Conservation (phyloP, 2,329 filamentous ascomycete genomes). For the Aspergillus eucalypticola region DNA sequence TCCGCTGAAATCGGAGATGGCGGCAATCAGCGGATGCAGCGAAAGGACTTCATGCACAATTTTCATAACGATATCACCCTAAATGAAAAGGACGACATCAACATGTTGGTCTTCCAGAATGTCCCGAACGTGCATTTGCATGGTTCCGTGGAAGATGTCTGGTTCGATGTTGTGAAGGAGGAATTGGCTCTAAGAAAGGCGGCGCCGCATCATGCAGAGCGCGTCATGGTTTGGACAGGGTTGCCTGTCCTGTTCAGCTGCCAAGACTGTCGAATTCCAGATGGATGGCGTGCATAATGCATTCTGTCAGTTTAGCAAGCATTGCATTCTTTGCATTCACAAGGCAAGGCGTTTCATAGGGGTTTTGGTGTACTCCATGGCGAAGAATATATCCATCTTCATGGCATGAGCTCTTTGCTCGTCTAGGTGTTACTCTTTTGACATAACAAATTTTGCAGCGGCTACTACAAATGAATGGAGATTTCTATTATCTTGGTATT, state of each 20-base stretch:
- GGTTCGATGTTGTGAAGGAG: conserved; percentile 39
- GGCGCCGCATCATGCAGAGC: conserved; percentile 36
- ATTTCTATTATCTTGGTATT: neutral
- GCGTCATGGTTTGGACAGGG: conserved; percentile 35
- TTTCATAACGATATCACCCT: conserved; percentile 42
- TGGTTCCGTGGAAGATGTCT: conserved; percentile 39
- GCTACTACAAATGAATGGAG: neutral
- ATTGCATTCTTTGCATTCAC: conserved; percentile 6
- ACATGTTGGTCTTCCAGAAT: conserved; percentile 38
- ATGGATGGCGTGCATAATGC: conserved; percentile 36
- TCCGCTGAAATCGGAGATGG: conserved; percentile 47
- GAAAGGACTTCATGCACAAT: conserved; percentile 47
- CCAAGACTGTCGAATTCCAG: conserved; percentile 30
- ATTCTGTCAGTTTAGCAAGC: conserved; percentile 10
- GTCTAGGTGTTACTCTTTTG: conserved; percentile 2
- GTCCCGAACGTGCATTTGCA: conserved; percentile 32
- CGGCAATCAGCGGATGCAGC: conserved; percentile 41
- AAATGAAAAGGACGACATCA: conserved; percentile 41
- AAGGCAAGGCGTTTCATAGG: conserved; percentile 12
- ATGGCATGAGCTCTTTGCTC: conserved; percentile 13
- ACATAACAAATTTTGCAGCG: neutral
- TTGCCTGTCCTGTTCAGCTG: conserved; percentile 41
- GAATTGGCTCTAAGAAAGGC: conserved; percentile 33
- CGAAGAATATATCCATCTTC: conserved; percentile 6
- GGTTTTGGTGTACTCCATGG: conserved; percentile 7